phyloP scores from a whole-genome alignment of 1,284 basidiomycete genomes.

The Neonothopanus nambi region DNA sequence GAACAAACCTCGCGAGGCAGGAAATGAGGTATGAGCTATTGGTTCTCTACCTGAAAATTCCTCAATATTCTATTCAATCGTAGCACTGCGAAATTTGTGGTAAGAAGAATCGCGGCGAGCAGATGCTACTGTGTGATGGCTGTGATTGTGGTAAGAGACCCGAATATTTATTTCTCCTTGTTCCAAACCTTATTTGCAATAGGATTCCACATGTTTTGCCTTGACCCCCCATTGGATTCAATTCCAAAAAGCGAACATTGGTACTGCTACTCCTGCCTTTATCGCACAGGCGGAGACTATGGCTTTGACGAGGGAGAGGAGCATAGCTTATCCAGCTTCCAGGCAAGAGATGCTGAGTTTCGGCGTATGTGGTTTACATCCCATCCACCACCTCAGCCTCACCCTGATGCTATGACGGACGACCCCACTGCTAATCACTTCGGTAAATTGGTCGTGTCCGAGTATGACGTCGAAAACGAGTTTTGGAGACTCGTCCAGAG shows the following conservation, averaged over 20 bases:
- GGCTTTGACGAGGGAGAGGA: slow-evolving; percentile 99
- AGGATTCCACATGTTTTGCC: slow-evolving; percentile 97
- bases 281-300: slow-evolving; percentile 95
- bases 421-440: slow-evolving; percentile 58
- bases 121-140: slow-evolving; percentile 95
- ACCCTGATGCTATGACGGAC: slow-evolving; percentile 30
- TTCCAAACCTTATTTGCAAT: slow-evolving; percentile 19
- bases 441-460: slow-evolving; percentile 71
- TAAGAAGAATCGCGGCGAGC: slow-evolving; percentile 82
- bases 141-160: slow-evolving; percentile 85
- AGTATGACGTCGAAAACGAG: slow-evolving; percentile 91
- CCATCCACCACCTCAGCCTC: slow-evolving; percentile 57
- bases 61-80: slow-evolving; percentile 28
- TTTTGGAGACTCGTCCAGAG: slow-evolving; percentile 97
- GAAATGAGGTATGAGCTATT: slow-evolving; percentile 6
- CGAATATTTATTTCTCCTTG: slow-evolving; percentile 13
- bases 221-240: slow-evolving; percentile 83
- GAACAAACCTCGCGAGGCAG: slow-evolving; percentile 1
- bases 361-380: slow-evolving; percentile 84
- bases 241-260: slow-evolving; percentile 89
- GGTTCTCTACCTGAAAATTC: no score
- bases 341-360: slow-evolving; percentile 89
- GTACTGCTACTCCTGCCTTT: slow-evolving; percentile 94
- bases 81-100: slow-evolving; percentile 90
- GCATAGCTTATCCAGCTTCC: slow-evolving; percentile 90